A percentile compares a stretch with the other conserved stretches of the same genome.
Evolutionary conservation across 306 rosid species (phyloP).

Genomic region (Ammopiptanthus mongolicus): DNA sequence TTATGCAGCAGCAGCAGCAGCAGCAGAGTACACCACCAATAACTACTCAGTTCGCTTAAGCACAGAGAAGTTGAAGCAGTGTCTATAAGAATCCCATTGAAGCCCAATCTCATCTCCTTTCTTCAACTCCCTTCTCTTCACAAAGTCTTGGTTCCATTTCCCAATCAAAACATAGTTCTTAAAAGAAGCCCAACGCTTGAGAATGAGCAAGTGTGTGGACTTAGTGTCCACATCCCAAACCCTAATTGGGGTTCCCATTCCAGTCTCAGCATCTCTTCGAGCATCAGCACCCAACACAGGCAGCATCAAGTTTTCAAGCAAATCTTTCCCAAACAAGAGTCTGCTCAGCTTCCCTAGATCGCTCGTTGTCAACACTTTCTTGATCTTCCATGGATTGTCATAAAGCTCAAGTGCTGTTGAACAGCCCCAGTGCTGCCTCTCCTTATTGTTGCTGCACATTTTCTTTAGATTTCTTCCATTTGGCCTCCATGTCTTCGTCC

Average conservation of each 20-base stretch:
- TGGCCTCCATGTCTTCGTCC: not conserved
- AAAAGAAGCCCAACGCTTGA: slow-evolving; percentile 25
- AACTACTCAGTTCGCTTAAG: not conserved
- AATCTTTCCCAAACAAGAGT: not conserved
- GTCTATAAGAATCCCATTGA: slow-evolving; percentile 9
- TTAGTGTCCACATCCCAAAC: slow-evolving; percentile 20
- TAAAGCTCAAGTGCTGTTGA: not conserved
- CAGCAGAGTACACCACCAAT: too few species aligned
- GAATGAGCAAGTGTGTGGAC: slow-evolving; percentile 9
- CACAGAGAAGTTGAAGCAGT: slow-evolving; percentile 17
- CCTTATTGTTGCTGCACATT: not conserved
- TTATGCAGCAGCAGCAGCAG: too few species aligned
- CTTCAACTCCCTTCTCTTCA: slow-evolving; percentile 17
- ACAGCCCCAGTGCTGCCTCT: not conserved
- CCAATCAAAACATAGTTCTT: slow-evolving; percentile 4
- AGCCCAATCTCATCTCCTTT: slow-evolving; percentile 25
- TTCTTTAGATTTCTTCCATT: not conserved
- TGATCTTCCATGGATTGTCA: slow-evolving; percentile 24
- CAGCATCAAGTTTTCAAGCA: not conserved
- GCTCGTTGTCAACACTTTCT: slow-evolving; percentile 1
- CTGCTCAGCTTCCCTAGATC: slow-evolving; percentile 9
- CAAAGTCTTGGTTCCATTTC: slow-evolving; percentile 20
- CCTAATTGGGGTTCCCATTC: not conserved
- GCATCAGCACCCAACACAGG: not conserved
- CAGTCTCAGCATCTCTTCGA: not conserved